phyloP scores from a whole-genome alignment of 1,139 yeast genomes.

The Saccharomycopsis hybrid region DNA sequence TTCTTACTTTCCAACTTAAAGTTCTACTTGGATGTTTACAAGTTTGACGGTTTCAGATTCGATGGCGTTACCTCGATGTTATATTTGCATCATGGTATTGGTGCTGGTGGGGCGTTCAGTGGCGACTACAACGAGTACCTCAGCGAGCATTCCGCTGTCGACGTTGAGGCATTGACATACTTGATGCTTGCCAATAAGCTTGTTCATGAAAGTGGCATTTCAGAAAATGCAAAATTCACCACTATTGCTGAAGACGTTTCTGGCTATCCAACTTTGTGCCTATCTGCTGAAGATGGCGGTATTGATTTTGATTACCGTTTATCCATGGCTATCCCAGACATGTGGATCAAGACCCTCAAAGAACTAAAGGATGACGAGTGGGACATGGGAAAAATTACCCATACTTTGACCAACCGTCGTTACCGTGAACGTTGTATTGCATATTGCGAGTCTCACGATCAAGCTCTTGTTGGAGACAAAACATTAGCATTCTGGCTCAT shows the following conservation, averaged over 20 bases:
- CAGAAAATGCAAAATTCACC: constrained; percentile 41
- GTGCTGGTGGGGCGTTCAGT: constrained; percentile 73
- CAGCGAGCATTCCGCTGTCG: constrained; percentile 68
- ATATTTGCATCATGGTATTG: constrained; percentile 86
- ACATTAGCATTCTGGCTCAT: constrained; percentile 96
- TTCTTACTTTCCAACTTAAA: constrained; percentile 84
- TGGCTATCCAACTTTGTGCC: constrained; percentile 93
- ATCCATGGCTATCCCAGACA: constrained; percentile 97
- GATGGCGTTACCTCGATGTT: constrained; percentile 97
- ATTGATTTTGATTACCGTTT: constrained; percentile 89
- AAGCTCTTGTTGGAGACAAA: constrained; percentile 95
- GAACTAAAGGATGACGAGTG: constrained; percentile 84
- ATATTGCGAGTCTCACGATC: constrained; percentile 95
- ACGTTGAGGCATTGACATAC: constrained; percentile 79
- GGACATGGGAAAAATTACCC: constrained; percentile 78
- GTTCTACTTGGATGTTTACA: constrained; percentile 73
- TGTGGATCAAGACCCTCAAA: constrained; percentile 94
- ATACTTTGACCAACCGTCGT: constrained; percentile 82
- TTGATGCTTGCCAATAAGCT: constrained; percentile 82
- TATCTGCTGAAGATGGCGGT: constrained; percentile 71
- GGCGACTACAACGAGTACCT: constrained; percentile 93
- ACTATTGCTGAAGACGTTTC: constrained; percentile 96
- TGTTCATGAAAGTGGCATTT: constrained; percentile 45
- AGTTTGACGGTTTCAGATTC: constrained; percentile 92
- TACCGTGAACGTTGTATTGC: constrained; percentile 86